Percentiles rank a stretch among this genome's conserved stretches.
Conservation (phyloP, 2,329 filamentous ascomycete species). For the Aspergillaceae sp. region DNA sequence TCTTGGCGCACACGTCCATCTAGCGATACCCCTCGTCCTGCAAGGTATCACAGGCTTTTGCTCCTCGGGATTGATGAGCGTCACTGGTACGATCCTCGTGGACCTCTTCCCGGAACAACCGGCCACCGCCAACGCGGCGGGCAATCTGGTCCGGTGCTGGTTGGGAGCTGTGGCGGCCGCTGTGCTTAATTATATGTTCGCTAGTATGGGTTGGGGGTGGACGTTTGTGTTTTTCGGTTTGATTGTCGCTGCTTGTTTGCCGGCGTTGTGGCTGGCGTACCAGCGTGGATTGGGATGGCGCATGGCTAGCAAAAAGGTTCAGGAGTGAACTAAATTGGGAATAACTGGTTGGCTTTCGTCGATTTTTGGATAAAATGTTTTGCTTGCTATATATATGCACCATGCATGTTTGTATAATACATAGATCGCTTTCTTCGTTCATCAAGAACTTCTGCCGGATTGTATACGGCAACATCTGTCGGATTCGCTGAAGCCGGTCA, state of each 20-base stretch:
- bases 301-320: background rate
- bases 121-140: slow-evolving; percentile 20
- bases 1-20: slow-evolving; percentile 12
- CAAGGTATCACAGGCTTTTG: slow-evolving; percentile 25
- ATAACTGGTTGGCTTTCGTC: too few species aligned
- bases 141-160: slow-evolving; percentile 23
- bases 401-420: too few species aligned
- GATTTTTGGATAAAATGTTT: too few species aligned
- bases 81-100: slow-evolving; percentile 21
- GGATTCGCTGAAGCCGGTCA: too few species aligned
- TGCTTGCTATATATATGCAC: too few species aligned
- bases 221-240: slow-evolving; percentile 19
- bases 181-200: slow-evolving; percentile 18
- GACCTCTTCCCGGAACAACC: slow-evolving; percentile 20
- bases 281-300: background rate
- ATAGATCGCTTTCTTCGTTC: too few species aligned
- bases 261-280: background rate
- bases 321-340: background rate
- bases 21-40: slow-evolving; percentile 20
- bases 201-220: slow-evolving; percentile 19
- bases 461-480: too few species aligned
- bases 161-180: slow-evolving; percentile 21
- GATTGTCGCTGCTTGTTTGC: slow-evolving; percentile 2
- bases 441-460: too few species aligned
- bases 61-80: slow-evolving; percentile 15